Percentiles rank a stretch among this genome's conserved stretches.
phyloP scores from a whole-genome alignment of 192 early-diverging fungal genomes.

The Coemansia sp. region DNA sequence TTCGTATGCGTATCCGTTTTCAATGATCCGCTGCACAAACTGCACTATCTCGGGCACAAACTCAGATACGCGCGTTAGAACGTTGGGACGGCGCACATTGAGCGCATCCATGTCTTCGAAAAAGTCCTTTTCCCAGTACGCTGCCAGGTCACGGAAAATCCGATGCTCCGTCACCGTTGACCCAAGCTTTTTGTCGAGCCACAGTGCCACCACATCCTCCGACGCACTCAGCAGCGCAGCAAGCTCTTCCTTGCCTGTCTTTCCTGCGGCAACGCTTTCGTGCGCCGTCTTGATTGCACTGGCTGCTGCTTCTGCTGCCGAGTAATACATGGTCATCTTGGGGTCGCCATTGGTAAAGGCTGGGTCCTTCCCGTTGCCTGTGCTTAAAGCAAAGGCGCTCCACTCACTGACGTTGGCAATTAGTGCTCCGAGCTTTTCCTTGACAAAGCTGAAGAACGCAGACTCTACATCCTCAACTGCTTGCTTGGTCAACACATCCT shows the following conservation, averaged over 20 bases:
- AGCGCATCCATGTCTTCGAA: constrained; percentile 92
- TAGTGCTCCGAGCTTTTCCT: constrained; percentile 57
- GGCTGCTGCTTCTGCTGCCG: constrained; percentile 53
- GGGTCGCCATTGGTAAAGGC: constrained; percentile 55
- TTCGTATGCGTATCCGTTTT: constrained; percentile 95
- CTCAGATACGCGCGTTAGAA: constrained; percentile 93
- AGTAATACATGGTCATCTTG: constrained; percentile 78
- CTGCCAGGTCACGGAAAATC: constrained; percentile 88
- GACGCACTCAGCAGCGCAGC: constrained; percentile 27
- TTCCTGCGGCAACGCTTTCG: constrained; percentile 16
- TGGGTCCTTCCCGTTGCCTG: constrained; percentile 50
- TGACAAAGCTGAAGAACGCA: constrained; percentile 68
- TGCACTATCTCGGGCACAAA: constrained; percentile 92
- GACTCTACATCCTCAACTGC: constrained; percentile 59
- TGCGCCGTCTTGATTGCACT: constrained; percentile 23
- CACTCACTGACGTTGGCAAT: constrained; percentile 62
- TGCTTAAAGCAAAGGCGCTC: constrained; percentile 58
- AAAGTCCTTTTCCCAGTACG: constrained; percentile 92
- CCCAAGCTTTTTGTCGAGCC: constrained; percentile 51
- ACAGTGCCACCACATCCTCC: constrained; percentile 42
- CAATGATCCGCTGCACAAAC: constrained; percentile 90
- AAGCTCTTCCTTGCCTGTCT: constrained; percentile 49
- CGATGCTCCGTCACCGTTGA: constrained; percentile 80
- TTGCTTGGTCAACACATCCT: constrained; percentile 48
- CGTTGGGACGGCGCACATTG: constrained; percentile 83